Evolutionary conservation across 2,329 filamentous ascomycete species (phyloP), one percentile per base, ranked within the genome.

Genomic region (Epichloe amarillans): DNA sequence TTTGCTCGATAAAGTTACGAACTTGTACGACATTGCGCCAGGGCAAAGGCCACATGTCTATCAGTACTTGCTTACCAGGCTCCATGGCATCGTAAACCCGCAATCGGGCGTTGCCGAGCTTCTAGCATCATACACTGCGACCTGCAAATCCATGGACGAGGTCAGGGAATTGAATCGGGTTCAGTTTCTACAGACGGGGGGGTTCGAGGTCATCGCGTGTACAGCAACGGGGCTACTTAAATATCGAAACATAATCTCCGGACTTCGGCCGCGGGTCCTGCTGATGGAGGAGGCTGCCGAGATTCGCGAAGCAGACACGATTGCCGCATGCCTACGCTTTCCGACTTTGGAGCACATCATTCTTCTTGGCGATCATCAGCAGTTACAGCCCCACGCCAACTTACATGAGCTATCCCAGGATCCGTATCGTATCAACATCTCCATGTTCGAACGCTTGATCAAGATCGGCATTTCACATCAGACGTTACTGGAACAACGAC

Each of bases 151-250:
- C 14, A 65, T 80, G 7, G 80, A 77, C 47, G 72, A 77, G 19
- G 75, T 74, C 15, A 74, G 71, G 26, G 84, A 76, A 72, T 74
- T 82, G 52, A 70, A 72, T 37, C 78, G 88, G 52, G 66, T 74
- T 8, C 58, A 59, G 5, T 60, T 71, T 5, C 61, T 77, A n/a
- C 58, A 57, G 3, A 1, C 60, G 66, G 15, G 46, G 15, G 46
- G 57, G 0, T 64, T 75, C 15, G 66, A 76, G 21, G 72, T 87
- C 23, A 67, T 91, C 3, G 76, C 77, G 36, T 77, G 77, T 47
- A 95, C 88, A 0, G 89, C 85, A 0, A 94, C 88, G 0, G 87
- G 88, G 1, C 62, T 94, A 8, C 83, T 82, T 64, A 94, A 94
- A 58, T 91, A 93, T 54, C 80, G 87, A 3, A 78, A 76, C 1